These are phyloP conservation scores for Gomphus bonarii DNA, from an alignment of 1,284 basidiomycete species.

Conservation along the genomic window DNA sequence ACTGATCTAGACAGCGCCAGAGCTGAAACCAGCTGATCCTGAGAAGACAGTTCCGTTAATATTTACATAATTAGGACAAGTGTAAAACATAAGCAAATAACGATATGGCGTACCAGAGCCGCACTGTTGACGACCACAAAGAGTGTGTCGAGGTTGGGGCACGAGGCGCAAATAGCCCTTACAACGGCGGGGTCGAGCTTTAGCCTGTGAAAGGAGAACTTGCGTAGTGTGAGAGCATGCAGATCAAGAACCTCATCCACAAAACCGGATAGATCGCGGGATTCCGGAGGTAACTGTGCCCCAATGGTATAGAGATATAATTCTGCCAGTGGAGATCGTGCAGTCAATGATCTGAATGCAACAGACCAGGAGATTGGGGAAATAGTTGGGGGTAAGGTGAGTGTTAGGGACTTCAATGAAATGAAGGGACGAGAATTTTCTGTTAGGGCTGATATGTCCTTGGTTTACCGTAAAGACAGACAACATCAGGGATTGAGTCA, in stretches of 20 bases:
- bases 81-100: neutral
- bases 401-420: constrained; percentile 43
- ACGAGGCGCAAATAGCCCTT: constrained; percentile 42
- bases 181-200: constrained; percentile 38
- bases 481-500: neutral
- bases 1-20: constrained; percentile 25
- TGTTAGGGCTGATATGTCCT: constrained; percentile 46
- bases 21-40: constrained; percentile 30
- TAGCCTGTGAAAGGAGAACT: constrained; percentile 57
- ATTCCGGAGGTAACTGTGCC: constrained; percentile 20
- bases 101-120: neutral
- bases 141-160: constrained; percentile 43
- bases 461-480: neutral
- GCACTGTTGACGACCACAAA: constrained; percentile 43
- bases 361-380: constrained; percentile 31
- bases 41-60: neutral
- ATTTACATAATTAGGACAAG: neutral
- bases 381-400: constrained; percentile 36
- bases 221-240: constrained; percentile 41
- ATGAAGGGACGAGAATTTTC: constrained; percentile 30
- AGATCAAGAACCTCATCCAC: constrained; percentile 36
- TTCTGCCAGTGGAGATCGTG: constrained; percentile 35
- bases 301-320: constrained; percentile 55
- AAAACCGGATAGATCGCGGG: constrained; percentile 30
- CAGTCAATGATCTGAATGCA: constrained; percentile 35